Percentiles rank a stretch among this genome's conserved stretches.
These are phyloP conservation scores for Thalia dealbata DNA, from an alignment of 176 grass and related monocot species.

Conservation along the genomic window DNA sequence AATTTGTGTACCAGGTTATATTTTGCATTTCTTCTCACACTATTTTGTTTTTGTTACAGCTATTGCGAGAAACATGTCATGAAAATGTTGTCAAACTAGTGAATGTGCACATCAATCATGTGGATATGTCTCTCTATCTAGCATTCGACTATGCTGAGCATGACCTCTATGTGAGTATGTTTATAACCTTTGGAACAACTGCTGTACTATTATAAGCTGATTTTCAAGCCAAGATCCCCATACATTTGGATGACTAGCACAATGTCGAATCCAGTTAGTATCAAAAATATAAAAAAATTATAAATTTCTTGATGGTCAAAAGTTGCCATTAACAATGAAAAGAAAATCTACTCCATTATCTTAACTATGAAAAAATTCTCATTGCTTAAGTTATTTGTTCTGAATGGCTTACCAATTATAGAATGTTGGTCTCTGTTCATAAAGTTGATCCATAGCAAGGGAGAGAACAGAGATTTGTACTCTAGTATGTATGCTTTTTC, in stretches of 20 bases:
- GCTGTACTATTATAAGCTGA: neutral
- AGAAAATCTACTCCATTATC: neutral
- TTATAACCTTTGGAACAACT: neutral
- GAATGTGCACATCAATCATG: conserved; percentile 99
- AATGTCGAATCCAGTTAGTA: neutral
- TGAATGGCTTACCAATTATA: too few species aligned
- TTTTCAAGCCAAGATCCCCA: neutral
- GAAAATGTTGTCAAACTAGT: conserved; percentile 98
- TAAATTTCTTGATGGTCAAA: neutral
- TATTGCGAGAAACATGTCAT: conserved; percentile 75
- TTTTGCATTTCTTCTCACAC: conserved; percentile 4
- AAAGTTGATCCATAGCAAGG: too few species aligned
- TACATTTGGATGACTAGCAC: neutral
- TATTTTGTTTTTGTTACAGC: conserved; percentile 33
- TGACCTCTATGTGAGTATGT: conserved; percentile 70
- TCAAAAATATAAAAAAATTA: neutral
- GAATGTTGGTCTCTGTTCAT: too few species aligned
- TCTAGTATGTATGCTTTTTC: neutral
- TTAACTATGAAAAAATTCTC: too few species aligned
- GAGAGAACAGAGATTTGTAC: too few species aligned
- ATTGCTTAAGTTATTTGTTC: too few species aligned
- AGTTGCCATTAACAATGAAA: neutral
- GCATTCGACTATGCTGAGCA: conserved; percentile 96
- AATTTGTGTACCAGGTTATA: neutral
- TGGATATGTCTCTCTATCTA: conserved; percentile 96